Conservation (phyloP, 2,329 filamentous ascomycete species). For the Diaporthe citriasiana region DNA sequence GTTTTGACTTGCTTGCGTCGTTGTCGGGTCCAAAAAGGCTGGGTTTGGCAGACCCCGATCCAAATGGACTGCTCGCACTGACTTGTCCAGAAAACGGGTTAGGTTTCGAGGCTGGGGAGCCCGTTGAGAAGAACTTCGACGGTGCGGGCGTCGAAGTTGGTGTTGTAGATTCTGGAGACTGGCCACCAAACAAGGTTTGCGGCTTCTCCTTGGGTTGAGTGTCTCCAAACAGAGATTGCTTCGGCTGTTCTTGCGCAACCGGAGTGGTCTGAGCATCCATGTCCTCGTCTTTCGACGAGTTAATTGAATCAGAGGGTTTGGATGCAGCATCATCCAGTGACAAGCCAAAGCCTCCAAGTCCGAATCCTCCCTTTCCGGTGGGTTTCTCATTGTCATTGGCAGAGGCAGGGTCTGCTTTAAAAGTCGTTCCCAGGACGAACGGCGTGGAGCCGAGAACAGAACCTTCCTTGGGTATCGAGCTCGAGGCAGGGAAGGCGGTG, state of each 20-base stretch:
- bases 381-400: constrained; percentile 71
- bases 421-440: constrained; percentile 78
- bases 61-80: constrained; percentile 44
- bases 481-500: constrained; percentile 57
- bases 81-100: constrained; percentile 38
- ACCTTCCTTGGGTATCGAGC: constrained; percentile 54
- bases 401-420: constrained; percentile 73
- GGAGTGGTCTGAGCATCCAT: constrained; percentile 60
- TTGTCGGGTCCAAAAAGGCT: constrained; percentile 44
- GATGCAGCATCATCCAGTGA: constrained; percentile 64
- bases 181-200: not conserved
- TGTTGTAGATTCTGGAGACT: constrained; percentile 57
- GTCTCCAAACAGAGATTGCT: constrained; percentile 50
- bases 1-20: constrained; percentile 43
- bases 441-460: constrained; percentile 64
- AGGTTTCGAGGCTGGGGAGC: constrained; percentile 18
- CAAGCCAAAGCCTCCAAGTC: constrained; percentile 68
- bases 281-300: constrained; percentile 62
- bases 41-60: constrained; percentile 29
- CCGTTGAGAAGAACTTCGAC: constrained; percentile 45
- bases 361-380: constrained; percentile 64
- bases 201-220: not conserved
- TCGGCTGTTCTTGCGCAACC: constrained; percentile 55
- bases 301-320: constrained; percentile 48
- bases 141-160: constrained; percentile 67